Evolutionary conservation across 2,329 filamentous ascomycete species (phyloP), one percentile per base, ranked within the genome.

Genomic region (Eutypa lata): DNA sequence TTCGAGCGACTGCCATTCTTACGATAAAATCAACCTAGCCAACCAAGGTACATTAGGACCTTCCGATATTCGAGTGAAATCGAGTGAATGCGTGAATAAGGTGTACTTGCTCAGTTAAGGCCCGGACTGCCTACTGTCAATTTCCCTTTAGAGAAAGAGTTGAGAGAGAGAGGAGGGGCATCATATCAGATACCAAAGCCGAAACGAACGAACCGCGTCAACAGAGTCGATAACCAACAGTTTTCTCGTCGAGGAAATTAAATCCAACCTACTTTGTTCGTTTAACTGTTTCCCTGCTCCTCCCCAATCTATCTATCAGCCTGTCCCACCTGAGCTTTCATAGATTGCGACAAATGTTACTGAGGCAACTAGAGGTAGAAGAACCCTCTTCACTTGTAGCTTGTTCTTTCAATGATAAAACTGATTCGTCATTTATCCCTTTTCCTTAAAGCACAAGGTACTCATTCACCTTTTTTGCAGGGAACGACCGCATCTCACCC

Each of bases 401-500:
- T 10, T 42, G n/a, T 42, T 14, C 38, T 42, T 21, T 42, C 38
- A 22, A 11, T 13, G 10, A 13, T 4, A 5, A 42, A 11, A 8
- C 19, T 18, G 18, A 22, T 22, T 42, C n/a, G 13, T 21, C 19
- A 42, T 22, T 19, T 18, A 42, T 42, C 19, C n/a, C 38, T 19
- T 14, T 5, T 18, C 6, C 11, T 21, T 18, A 11, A 13, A 31
- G 26, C 26, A 31, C 26, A 31, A 31, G 26, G 26, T 31, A 31
- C 10, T 31, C 26, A 31, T 31, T 31, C 45, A 26, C 31, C 19
- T 26, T 18, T 10, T 45, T 52, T 50, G 48, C 28, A 52, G 49
- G 51, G 21, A 48, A n/a, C 53, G 24, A 51, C 26, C 49, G 46
- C 55, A 57, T 53, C 53, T 52, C 52, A 26, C 54, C 49, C 52